A percentile compares a stretch with the other conserved stretches of the same genome.
Conservation (phyloP, 75 land plant species). For the Selaginella moellendorffii region DNA sequence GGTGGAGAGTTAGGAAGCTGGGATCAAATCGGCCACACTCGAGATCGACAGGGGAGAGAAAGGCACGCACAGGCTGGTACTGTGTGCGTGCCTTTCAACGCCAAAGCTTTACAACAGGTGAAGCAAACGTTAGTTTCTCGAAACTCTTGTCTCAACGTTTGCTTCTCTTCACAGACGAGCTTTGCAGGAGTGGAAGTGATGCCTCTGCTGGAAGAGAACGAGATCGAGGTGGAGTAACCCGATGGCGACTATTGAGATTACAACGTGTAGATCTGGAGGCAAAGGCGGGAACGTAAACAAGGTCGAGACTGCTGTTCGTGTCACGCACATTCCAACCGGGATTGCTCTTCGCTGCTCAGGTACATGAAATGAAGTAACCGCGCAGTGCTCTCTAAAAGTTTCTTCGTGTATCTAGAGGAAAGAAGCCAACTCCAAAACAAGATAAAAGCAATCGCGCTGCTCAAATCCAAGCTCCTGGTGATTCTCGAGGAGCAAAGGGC, state of each 20-base stretch:
- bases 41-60: conserved; percentile 93
- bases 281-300: conserved; percentile 98
- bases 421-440: conserved; percentile 77
- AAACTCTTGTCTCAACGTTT: background rate
- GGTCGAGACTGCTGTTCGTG: conserved; percentile 97
- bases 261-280: conserved; percentile 73
- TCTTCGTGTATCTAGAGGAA: conserved; percentile 52
- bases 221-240: conserved; percentile 63
- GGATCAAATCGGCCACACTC: conserved; percentile 87
- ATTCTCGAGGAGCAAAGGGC: conserved; percentile 88
- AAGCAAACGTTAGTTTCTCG: background rate
- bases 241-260: conserved; percentile 53
- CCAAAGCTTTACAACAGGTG: conserved; percentile 95
- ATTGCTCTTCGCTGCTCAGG: conserved; percentile 86
- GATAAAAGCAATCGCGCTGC: conserved; percentile 53
- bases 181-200: conserved; percentile 95
- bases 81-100: conserved; percentile 83
- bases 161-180: conserved; percentile 53
- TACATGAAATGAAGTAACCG: conserved; percentile 1
- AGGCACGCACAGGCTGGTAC: conserved; percentile 90
- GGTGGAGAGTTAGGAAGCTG: conserved; percentile 91
- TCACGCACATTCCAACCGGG: conserved; percentile 91
- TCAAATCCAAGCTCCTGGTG: conserved; percentile 81
- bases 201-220: conserved; percentile 86
- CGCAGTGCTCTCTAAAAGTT: background rate